Evolutionary conservation across 768 basidiomycete species (phyloP).

Genomic region (Auriscalpium orientale): DNA sequence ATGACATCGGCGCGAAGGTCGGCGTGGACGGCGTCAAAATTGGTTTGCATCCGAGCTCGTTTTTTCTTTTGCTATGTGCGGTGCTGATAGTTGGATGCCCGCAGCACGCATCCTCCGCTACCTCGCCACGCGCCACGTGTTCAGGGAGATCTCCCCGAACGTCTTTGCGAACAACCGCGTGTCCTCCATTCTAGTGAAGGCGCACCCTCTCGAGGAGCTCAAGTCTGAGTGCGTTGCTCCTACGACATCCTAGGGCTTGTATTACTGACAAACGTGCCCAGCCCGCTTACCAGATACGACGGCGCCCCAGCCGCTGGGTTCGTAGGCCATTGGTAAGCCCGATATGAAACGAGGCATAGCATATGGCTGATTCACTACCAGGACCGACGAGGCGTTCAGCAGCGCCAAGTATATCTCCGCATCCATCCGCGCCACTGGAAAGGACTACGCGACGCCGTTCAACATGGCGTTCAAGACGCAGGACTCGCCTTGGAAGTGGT

Average conservation of each 20-base stretch:
- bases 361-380: background rate
- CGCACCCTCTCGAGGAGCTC: constrained; percentile 20
- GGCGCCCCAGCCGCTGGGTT: constrained; percentile 15
- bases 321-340: constrained; percentile 12
- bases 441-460: background rate
- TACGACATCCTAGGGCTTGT: too few relatives aligned
- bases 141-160: constrained; percentile 28
- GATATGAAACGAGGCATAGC: background rate
- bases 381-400: constrained; percentile 5
- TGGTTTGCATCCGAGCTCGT: background rate
- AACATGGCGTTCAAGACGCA: background rate
- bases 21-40: constrained; percentile 1
- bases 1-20: constrained; percentile 1
- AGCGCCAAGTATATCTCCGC: background rate
- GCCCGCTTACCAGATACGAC: constrained; percentile 5
- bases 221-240: background rate
- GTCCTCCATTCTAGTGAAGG: constrained; percentile 26
- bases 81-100: background rate
- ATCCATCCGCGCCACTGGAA: background rate
- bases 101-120: constrained; percentile 32
- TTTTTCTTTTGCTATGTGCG: too few relatives aligned
- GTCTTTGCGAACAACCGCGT: constrained; percentile 33
- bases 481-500: background rate
- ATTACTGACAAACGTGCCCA: background rate
- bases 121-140: constrained; percentile 33